Conservation (phyloP, 2,329 filamentous ascomycete species). For the Phoma sp. region DNA sequence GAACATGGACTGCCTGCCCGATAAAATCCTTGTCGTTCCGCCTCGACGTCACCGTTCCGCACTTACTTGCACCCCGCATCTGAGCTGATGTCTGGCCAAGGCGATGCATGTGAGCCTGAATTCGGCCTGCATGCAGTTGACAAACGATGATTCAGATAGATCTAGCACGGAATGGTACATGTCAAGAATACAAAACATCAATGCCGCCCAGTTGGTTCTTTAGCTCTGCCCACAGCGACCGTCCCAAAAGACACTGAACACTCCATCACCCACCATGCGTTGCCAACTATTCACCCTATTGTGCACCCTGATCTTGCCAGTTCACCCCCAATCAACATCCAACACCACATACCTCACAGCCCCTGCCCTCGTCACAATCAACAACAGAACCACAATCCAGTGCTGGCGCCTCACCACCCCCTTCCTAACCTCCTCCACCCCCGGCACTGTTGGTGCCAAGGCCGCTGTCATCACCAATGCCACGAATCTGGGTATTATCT, state of each 20-base stretch:
- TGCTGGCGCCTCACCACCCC: conserved; percentile 45
- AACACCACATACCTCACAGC: conserved; percentile 35
- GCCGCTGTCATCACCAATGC: conserved; percentile 30
- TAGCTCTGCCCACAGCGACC: too few relatives aligned
- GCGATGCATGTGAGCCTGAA: neutral
- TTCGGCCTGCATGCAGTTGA: conserved; percentile 1
- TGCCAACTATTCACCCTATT: too few relatives aligned
- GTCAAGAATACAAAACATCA: neutral
- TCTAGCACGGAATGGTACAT: neutral
- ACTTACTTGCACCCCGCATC: neutral
- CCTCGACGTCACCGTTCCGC: neutral
- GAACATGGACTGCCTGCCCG: too few relatives aligned
- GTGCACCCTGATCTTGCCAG: too few relatives aligned
- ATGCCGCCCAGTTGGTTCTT: neutral
- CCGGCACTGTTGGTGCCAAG: conserved; percentile 36
- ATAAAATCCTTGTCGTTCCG: too few relatives aligned
- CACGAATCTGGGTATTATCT: conserved; percentile 27
- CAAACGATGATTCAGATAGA: neutral
- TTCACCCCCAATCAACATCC: conserved; percentile 8
- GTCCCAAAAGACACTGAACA: too few relatives aligned
- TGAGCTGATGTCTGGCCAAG: neutral
- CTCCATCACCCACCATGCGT: too few relatives aligned
- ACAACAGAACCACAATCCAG: conserved; percentile 43
- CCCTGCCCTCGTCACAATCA: conserved; percentile 44
- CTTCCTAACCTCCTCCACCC: conserved; percentile 33